A percentile compares a stretch with the other conserved stretches of the same genome.
Evolutionary conservation across 2,329 filamentous ascomycete genomes (phyloP).

Genomic region (Penicillium occitanis): DNA sequence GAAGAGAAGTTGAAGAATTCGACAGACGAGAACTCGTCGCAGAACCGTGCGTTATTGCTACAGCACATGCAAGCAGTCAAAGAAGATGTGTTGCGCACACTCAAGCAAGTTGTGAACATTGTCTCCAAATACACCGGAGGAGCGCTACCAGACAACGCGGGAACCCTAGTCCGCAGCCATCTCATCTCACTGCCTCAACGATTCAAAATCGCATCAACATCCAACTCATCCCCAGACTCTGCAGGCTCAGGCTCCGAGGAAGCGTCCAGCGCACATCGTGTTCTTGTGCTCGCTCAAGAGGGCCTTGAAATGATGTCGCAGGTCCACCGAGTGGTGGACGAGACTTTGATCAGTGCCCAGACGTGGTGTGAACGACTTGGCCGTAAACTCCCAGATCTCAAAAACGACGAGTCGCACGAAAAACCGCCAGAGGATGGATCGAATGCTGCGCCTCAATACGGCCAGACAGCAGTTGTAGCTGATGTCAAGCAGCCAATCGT

Average conservation of each 20-base stretch:
- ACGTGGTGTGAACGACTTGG: slow-evolving; percentile 83
- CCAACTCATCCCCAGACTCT: slow-evolving; percentile 37
- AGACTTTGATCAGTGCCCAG: slow-evolving; percentile 86
- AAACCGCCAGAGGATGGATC: slow-evolving; percentile 31
- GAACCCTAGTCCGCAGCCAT: slow-evolving; percentile 77
- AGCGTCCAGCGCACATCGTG: slow-evolving; percentile 65
- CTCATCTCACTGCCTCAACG: slow-evolving; percentile 80
- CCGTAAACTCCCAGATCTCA: slow-evolving; percentile 41
- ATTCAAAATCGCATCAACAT: slow-evolving; percentile 70
- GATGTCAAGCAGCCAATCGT: slow-evolving; percentile 20
- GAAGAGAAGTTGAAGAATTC: slow-evolving; percentile 39
- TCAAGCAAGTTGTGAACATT: slow-evolving; percentile 78
- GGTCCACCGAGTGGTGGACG: slow-evolving; percentile 81
- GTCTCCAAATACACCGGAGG: slow-evolving; percentile 91
- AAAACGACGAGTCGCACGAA: slow-evolving; percentile 24
- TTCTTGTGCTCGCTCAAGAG: slow-evolving; percentile 83
- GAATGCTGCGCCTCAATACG: slow-evolving; percentile 1
- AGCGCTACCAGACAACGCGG: slow-evolving; percentile 83
- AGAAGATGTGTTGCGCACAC: slow-evolving; percentile 28
- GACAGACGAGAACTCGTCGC: slow-evolving; percentile 28
- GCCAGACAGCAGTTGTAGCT: slow-evolving; percentile 4
- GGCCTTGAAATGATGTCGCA: slow-evolving; percentile 93
- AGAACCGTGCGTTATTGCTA: slow-evolving; percentile 53
- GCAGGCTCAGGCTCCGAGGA: slow-evolving; percentile 44
- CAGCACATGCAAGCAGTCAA: slow-evolving; percentile 31